These are phyloP conservation scores for Penicillium glabrum DNA, from an alignment of 2,329 filamentous ascomycete species.

Conservation along the genomic window DNA sequence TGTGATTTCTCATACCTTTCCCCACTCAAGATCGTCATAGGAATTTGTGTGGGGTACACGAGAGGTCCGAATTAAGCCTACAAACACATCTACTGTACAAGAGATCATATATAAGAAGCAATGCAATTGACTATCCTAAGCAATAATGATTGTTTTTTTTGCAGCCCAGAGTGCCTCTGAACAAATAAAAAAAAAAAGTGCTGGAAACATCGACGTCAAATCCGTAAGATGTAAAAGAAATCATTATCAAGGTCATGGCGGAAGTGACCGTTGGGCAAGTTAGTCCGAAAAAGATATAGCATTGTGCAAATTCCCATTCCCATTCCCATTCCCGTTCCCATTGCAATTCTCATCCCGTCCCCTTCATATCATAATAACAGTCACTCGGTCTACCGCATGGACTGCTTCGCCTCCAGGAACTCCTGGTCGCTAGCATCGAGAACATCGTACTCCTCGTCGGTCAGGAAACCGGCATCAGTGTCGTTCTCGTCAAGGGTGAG, in stretches of 20 bases:
- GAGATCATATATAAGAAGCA: neutral
- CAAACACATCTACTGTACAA: neutral
- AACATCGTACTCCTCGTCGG: conserved; percentile 97
- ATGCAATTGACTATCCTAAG: conserved; percentile 2
- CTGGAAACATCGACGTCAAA: conserved; percentile 1
- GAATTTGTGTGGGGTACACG: neutral
- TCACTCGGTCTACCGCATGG: conserved; percentile 12
- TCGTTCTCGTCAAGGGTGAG: conserved; percentile 51
- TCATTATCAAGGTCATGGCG: conserved; percentile 20
- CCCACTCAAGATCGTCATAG: neutral
- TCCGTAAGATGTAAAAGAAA: conserved; percentile 2
- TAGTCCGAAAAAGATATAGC: conserved; percentile 8
- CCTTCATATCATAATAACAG: conserved; percentile 12
- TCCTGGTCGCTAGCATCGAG: conserved; percentile 94
- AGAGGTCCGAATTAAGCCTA: too few relatives aligned
- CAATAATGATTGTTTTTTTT: conserved; percentile 7
- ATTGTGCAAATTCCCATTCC: conserved; percentile 18
- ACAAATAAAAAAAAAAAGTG: neutral
- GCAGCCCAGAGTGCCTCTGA: neutral
- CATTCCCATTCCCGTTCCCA: too few relatives aligned
- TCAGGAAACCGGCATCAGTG: conserved; percentile 75
- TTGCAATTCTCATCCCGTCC: neutral
- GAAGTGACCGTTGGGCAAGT: conserved; percentile 12
- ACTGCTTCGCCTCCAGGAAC: conserved; percentile 53
- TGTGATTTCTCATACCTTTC: neutral